phyloP scores from a whole-genome alignment of 2,329 filamentous ascomycete genomes.

The Colletotrichum musicola region DNA sequence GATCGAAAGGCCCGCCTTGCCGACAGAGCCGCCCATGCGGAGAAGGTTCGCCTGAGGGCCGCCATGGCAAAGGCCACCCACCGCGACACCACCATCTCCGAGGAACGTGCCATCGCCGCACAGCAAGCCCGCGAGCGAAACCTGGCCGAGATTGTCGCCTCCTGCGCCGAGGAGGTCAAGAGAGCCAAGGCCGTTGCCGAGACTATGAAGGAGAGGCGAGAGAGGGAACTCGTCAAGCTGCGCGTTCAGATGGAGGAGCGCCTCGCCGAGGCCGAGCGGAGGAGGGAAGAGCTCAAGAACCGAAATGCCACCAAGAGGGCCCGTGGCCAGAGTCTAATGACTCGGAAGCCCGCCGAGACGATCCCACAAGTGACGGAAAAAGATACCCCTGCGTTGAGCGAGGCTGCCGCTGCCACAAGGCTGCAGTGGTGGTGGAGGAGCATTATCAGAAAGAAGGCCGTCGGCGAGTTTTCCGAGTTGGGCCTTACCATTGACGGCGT shows the following conservation, averaged over 20 bases:
- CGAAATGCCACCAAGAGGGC: slow-evolving; percentile 65
- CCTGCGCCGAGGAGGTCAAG: slow-evolving; percentile 86
- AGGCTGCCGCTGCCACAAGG: slow-evolving; percentile 72
- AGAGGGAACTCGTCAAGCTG: slow-evolving; percentile 78
- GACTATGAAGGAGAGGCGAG: slow-evolving; percentile 83
- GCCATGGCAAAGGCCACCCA: slow-evolving; percentile 79
- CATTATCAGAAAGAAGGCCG: slow-evolving; percentile 66
- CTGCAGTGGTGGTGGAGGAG: slow-evolving; percentile 81
- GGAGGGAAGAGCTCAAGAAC: slow-evolving; percentile 74
- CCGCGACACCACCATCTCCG: slow-evolving; percentile 73
- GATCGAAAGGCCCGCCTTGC: slow-evolving; percentile 83
- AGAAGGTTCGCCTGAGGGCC: slow-evolving; percentile 83
- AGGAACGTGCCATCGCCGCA: slow-evolving; percentile 82
- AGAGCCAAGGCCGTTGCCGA: slow-evolving; percentile 87
- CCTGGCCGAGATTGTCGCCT: slow-evolving; percentile 83
- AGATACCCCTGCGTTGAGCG: slow-evolving; percentile 58
- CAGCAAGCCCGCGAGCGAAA: slow-evolving; percentile 84
- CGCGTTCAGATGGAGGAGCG: slow-evolving; percentile 83
- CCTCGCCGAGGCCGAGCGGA: slow-evolving; percentile 80
- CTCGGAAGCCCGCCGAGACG: slow-evolving; percentile 63
- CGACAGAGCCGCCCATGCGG: slow-evolving; percentile 83
- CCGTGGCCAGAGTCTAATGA: slow-evolving; percentile 64
- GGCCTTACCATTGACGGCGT: slow-evolving; percentile 79
- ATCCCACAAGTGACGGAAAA: slow-evolving; percentile 65
- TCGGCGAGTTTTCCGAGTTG: slow-evolving; percentile 75